Evolutionary conservation across 2,329 filamentous ascomycete genomes (phyloP), one percentile per base, ranked within the genome.

Genomic region (Gnomoniopsis sp.): DNA sequence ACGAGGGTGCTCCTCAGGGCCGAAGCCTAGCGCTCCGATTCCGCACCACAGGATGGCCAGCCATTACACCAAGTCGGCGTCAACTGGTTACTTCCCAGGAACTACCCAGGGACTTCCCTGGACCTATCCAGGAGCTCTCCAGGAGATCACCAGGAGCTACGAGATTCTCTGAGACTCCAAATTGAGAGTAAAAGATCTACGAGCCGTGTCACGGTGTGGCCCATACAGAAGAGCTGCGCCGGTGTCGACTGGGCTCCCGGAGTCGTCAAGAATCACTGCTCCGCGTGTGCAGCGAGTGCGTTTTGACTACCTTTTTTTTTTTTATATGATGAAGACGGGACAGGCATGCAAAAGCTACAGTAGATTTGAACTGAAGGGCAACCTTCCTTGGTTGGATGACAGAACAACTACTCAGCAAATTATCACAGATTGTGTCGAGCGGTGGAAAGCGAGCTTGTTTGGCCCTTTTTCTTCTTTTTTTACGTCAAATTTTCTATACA

Each of bases 311-410:
- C 11, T 22, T 23, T 47, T 47, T 23, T 14, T 14, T 8, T 23
- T 23, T 47, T 14, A 19, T 3, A 12, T 12, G 21, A 30, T 30
- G 44, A 23, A 23, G 21, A 23, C 8, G 8, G 21, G 6, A 43
- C 36, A 49, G 49, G 43, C 53, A 57, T 53, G 53, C 53, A 57
- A 56, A 33, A 44, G n/a, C 8, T 53, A 53, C 38, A 60, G 34
- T 14, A 60, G 10, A 53, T 23, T 58, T 60, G 58, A 57, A 57
- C 38, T 46, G 58, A 57, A 33, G 53, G 58, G 58, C 58, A 33
- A 57, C 58, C 58, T 60, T 60, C 53, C 36, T 59, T 55, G 52
- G 47, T 59, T 55, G 52, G 57, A 55, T 50, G 47, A 59, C 57
- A 55, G 57, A 30, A 59, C 57, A 59, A 48, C 15, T 49, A 19